Conservation (phyloP, 163 green algal genomes). For the Trebouxia gelatinosa region DNA sequence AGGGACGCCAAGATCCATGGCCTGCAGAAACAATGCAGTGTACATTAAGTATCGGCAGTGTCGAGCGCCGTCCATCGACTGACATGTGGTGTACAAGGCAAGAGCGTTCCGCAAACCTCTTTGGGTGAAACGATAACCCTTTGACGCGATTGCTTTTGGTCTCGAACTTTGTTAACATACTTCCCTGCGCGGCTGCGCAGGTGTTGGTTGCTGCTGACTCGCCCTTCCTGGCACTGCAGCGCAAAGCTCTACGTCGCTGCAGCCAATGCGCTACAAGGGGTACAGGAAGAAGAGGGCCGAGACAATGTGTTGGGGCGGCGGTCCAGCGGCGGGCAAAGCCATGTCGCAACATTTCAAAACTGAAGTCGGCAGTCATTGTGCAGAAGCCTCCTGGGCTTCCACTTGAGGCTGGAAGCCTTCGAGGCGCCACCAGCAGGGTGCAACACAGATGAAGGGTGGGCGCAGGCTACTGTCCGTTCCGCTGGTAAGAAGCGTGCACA, state of each 20-base stretch:
- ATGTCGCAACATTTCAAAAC: not conserved
- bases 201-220: not conserved
- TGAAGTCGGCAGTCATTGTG: not conserved
- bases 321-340: not conserved
- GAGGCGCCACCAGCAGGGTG: no score
- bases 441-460: no score
- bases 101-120: no score
- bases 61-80: no score
- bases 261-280: not conserved
- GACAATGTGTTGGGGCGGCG: not conserved
- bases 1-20: slow-evolving; percentile 99
- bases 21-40: slow-evolving; percentile 41
- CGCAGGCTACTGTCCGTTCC: slow-evolving; percentile 10
- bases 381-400: not conserved
- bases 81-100: no score
- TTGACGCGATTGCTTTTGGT: slow-evolving; percentile 98
- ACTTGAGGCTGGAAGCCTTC: not conserved
- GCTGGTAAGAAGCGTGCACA: no score
- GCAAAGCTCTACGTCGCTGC: slow-evolving; percentile 1
- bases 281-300: not conserved
- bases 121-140: slow-evolving; percentile 96
- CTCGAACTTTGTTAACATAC: slow-evolving; percentile 96
- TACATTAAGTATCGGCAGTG: no score
- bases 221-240: slow-evolving; percentile 11
- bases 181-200: not conserved